phyloP scores from a whole-genome alignment of 2,329 filamentous ascomycete genomes.

The Aspergillus tubingensis region DNA sequence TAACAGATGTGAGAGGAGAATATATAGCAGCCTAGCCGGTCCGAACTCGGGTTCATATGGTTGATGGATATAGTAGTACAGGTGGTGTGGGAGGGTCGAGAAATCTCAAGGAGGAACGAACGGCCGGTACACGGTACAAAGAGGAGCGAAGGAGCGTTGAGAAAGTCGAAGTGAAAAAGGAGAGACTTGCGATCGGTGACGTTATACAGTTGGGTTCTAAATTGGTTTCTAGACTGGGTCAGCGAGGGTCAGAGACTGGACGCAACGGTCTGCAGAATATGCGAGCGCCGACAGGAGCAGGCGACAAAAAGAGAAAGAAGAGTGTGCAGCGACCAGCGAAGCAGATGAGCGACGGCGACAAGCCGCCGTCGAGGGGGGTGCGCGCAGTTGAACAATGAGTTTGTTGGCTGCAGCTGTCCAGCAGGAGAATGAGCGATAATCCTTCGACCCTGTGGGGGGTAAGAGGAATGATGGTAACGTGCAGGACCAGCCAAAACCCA shows the following conservation, averaged over 20 bases:
- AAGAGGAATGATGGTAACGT: background rate
- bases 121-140: constrained; percentile 13
- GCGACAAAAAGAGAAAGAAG: constrained; percentile 6
- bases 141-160: constrained; percentile 10
- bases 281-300: constrained; percentile 18
- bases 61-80: constrained; percentile 9
- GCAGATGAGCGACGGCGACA: constrained; percentile 16
- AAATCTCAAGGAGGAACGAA: constrained; percentile 15
- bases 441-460: constrained; percentile 4
- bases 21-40: constrained; percentile 14
- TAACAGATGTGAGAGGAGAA: constrained; percentile 9
- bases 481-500: constrained; percentile 14
- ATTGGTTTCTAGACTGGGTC: constrained; percentile 14
- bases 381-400: constrained; percentile 32
- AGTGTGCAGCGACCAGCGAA: constrained; percentile 19
- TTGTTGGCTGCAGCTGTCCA: constrained; percentile 35
- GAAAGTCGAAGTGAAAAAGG: constrained; percentile 6
- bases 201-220: constrained; percentile 12
- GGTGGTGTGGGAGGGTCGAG: constrained; percentile 6
- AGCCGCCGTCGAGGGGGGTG: constrained; percentile 15
- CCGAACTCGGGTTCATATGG: constrained; percentile 32
- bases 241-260: constrained; percentile 13
- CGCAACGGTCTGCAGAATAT: constrained; percentile 7
- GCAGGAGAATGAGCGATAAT: constrained; percentile 9
- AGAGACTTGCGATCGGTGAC: constrained; percentile 15